Evolutionary conservation across 768 basidiomycete genomes (phyloP).

Genomic region (Suillus americanus): DNA sequence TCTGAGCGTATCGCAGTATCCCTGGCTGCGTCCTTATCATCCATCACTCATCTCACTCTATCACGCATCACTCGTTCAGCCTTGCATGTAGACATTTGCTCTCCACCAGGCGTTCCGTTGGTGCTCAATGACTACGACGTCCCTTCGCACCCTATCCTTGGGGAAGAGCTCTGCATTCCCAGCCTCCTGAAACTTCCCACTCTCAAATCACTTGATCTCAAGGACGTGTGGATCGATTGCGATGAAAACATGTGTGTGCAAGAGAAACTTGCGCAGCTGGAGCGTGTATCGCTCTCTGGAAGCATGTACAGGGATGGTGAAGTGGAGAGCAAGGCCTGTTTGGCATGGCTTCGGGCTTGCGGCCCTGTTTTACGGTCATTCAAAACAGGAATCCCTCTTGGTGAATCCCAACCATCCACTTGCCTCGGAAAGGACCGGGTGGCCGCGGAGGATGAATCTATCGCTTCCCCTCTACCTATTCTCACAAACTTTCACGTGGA

Average conservation of each 20-base stretch:
- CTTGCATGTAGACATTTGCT: conserved; percentile 57
- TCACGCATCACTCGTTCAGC: conserved; percentile 66
- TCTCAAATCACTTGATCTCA: conserved; percentile 60
- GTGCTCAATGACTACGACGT: conserved; percentile 62
- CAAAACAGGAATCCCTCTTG: conserved; percentile 24
- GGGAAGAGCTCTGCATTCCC: conserved; percentile 59
- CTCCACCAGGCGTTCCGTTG: conserved; percentile 49
- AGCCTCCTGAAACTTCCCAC: conserved; percentile 63
- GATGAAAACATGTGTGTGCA: conserved; percentile 14
- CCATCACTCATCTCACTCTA: conserved; percentile 55
- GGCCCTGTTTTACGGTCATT: conserved; percentile 18
- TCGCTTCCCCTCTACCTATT: conserved; percentile 4
- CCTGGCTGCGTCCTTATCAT: conserved; percentile 59
- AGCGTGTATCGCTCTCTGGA: conserved; percentile 28
- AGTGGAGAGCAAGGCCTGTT: conserved; percentile 23
- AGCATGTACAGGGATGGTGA: conserved; percentile 27
- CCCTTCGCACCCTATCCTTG: conserved; percentile 53
- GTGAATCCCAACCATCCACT: conserved; percentile 7
- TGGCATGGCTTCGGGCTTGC: conserved; percentile 27
- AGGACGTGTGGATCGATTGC: conserved; percentile 67
- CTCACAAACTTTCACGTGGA: conserved; percentile 25
- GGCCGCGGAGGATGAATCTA: background rate
- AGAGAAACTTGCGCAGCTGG: conserved; percentile 14
- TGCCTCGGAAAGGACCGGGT: background rate
- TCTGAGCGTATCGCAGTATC: conserved; percentile 67